phyloP scores from a whole-genome alignment of 306 rosid genomes.

The Vicia sativa region DNA sequence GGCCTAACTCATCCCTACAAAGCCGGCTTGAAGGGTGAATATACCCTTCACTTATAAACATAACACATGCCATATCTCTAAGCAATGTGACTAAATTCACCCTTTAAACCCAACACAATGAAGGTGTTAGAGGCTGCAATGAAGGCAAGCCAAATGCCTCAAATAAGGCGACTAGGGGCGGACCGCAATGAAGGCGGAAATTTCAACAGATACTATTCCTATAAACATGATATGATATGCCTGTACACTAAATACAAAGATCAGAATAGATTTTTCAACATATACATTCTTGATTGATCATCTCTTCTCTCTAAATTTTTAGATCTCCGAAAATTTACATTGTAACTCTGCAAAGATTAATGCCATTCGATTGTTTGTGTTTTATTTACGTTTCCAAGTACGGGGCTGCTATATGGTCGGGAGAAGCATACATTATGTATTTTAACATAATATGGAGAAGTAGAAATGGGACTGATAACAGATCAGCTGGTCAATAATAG shows the following conservation, averaged over 20 bases:
- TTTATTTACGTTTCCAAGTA: constrained; percentile 7
- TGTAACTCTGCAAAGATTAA: constrained; percentile 17
- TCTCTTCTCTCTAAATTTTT: constrained; percentile 25
- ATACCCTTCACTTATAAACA: neutral
- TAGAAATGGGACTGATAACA: neutral
- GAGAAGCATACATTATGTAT: constrained; percentile 7
- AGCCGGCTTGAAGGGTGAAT: neutral
- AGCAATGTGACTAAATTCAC: neutral
- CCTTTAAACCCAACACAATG: neutral
- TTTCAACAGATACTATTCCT: neutral
- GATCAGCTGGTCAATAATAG: constrained; percentile 26
- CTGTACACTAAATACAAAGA: neutral
- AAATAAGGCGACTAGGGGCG: neutral
- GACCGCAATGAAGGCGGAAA: neutral
- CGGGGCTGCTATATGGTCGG: constrained; percentile 4
- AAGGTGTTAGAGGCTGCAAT: neutral
- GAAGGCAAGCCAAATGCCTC: neutral
- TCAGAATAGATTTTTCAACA: neutral
- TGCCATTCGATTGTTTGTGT: neutral
- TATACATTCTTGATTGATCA: constrained; percentile 3
- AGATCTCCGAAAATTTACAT: neutral
- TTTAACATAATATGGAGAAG: neutral
- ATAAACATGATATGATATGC: neutral
- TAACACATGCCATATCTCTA: neutral
- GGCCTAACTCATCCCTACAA: neutral